phyloP scores from a whole-genome alignment of 805 yeast genomes.

The Candida qinlingensis region DNA sequence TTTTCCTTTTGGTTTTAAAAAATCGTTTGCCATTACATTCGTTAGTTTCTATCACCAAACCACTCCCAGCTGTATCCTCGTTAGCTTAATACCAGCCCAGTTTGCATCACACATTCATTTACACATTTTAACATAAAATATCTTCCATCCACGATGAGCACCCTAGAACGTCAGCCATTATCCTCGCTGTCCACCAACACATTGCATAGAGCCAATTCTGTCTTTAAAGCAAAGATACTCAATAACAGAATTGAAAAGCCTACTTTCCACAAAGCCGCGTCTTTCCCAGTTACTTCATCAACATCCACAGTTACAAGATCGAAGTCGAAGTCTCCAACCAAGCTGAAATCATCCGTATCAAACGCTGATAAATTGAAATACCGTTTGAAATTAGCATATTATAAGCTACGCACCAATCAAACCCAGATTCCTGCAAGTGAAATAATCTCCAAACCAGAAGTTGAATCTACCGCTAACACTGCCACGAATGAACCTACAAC shows the following conservation, averaged over 20 bases:
- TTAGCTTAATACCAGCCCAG: too few species aligned
- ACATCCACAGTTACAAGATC: background rate
- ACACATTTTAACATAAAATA: background rate
- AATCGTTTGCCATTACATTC: too few species aligned
- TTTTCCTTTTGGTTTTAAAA: too few species aligned
- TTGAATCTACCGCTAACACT: too few species aligned
- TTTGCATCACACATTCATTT: too few species aligned
- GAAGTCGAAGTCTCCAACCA: background rate
- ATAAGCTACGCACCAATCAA: slow-evolving; percentile 46
- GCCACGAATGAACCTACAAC: slow-evolving; percentile 1
- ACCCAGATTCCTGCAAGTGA: slow-evolving; percentile 28
- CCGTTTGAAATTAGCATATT: slow-evolving; percentile 47
- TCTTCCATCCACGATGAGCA: slow-evolving; percentile 12
- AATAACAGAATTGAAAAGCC: slow-evolving; percentile 1
- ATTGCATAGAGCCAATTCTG: slow-evolving; percentile 11
- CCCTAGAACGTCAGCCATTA: slow-evolving; percentile 20
- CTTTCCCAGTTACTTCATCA: background rate
- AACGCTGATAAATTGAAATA: slow-evolving; percentile 39
- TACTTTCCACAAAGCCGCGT: background rate
- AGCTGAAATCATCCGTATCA: background rate
- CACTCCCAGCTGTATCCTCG: too few species aligned
- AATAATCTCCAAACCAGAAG: slow-evolving; percentile 19
- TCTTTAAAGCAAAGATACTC: background rate
- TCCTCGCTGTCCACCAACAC: slow-evolving; percentile 16
- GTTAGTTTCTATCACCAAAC: too few species aligned